Evolutionary conservation across 2,329 filamentous ascomycete species (phyloP).

Genomic region (Hortaea werneckii): DNA sequence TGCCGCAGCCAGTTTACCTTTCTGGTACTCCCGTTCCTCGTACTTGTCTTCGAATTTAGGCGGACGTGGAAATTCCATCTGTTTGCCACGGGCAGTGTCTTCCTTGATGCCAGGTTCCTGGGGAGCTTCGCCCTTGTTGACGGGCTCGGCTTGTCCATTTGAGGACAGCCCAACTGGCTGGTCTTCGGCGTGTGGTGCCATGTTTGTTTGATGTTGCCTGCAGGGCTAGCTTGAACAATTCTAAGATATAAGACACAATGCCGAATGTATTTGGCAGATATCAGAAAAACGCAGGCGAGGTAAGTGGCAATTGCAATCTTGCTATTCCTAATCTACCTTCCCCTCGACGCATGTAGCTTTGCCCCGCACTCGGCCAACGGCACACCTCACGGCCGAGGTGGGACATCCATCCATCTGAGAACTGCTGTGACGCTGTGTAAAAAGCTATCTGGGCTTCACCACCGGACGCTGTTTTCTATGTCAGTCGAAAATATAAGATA

Average conservation of each 20-base stretch:
- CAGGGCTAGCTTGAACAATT: no score
- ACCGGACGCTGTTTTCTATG: no score
- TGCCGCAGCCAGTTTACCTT: slow-evolving; percentile 35
- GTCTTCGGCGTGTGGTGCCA: slow-evolving; percentile 25
- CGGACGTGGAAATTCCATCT: slow-evolving; percentile 20
- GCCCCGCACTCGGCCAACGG: not conserved
- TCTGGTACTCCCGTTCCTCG: slow-evolving; percentile 31
- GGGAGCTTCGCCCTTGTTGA: slow-evolving; percentile 21
- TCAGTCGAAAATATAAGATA: no score
- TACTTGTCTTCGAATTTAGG: slow-evolving; percentile 28
- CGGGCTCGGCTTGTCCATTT: slow-evolving; percentile 18
- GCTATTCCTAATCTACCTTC: not conserved
- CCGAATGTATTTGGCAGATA: no score
- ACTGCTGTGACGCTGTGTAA: no score
- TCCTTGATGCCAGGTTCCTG: slow-evolving; percentile 25
- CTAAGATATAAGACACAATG: no score
- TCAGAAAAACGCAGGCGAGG: not conserved
- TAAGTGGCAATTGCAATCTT: not conserved
- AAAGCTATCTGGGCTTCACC: no score
- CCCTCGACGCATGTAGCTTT: not conserved
- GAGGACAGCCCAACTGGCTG: slow-evolving; percentile 7
- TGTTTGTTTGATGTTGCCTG: slow-evolving; percentile 4
- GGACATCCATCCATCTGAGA: not conserved
- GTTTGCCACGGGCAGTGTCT: slow-evolving; percentile 21
- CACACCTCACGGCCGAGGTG: not conserved